Conservation (phyloP, 2,329 filamentous ascomycete species). For the Fusarium compactum region DNA sequence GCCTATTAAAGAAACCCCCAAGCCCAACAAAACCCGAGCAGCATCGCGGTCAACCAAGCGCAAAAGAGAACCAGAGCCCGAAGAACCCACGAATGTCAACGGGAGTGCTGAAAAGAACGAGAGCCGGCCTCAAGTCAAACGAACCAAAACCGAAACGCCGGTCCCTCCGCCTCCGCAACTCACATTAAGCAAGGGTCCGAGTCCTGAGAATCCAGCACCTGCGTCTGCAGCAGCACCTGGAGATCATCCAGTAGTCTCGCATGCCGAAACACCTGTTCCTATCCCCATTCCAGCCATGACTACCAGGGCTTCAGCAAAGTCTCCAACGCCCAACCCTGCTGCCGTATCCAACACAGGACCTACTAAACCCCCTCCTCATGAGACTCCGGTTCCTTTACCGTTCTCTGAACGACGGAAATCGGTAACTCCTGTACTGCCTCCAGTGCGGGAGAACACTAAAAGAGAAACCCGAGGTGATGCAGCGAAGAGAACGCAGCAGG, state of each 20-base stretch:
- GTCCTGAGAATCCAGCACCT: constrained; percentile 38
- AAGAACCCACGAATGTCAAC: constrained; percentile 47
- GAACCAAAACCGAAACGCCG: constrained; percentile 69
- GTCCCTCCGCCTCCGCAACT: constrained; percentile 61
- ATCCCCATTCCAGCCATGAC: constrained; percentile 51
- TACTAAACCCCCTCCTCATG: constrained; percentile 49
- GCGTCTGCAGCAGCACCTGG: constrained; percentile 37
- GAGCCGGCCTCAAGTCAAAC: constrained; percentile 59
- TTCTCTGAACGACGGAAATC: constrained; percentile 51
- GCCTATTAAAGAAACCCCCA: constrained; percentile 47
- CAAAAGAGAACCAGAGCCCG: constrained; percentile 57
- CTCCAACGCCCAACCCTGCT: constrained; percentile 47
- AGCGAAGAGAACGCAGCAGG: constrained; percentile 57
- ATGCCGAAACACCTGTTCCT: constrained; percentile 59
- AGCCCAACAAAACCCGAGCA: constrained; percentile 47
- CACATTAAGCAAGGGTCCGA: constrained; percentile 46
- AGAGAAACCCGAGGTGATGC: constrained; percentile 61
- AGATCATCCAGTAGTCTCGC: constrained; percentile 35
- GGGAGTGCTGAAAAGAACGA: constrained; percentile 45
- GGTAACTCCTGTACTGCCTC: constrained; percentile 50
- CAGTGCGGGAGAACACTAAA: constrained; percentile 51
- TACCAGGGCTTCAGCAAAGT: constrained; percentile 50
- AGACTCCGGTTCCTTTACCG: constrained; percentile 55
- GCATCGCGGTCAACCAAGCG: constrained; percentile 57
- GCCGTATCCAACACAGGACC: constrained; percentile 47